Evolutionary conservation across 305 asterid species (phyloP).

Genomic region (Fraxinus floribunda): DNA sequence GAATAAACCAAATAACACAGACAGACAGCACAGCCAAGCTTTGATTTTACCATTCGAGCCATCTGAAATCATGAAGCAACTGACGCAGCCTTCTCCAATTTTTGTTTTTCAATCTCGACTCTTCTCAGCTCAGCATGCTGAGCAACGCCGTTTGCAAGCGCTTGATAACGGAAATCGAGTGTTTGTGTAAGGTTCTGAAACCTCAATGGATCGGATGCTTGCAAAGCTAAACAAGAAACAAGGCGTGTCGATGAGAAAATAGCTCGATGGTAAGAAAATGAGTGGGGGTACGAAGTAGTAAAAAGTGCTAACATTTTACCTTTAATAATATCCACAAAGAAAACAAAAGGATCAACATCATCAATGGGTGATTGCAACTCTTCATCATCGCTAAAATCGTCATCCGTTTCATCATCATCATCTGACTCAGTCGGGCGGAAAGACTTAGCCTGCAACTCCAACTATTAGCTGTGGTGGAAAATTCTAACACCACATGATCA

Average conservation of each 20-base stretch:
- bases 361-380: constrained; percentile 96
- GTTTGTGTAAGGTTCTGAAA: constrained; percentile 82
- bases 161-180: constrained; percentile 83
- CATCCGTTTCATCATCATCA: constrained; percentile 70
- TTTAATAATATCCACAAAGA: constrained; percentile 84
- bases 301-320: constrained; percentile 40
- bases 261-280: neutral
- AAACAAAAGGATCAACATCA: constrained; percentile 92
- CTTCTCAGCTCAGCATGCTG: constrained; percentile 91
- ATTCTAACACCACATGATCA: neutral
- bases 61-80: constrained; percentile 45
- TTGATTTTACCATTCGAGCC: constrained; percentile 15
- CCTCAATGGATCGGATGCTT: constrained; percentile 80
- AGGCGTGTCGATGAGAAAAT: constrained; percentile 2
- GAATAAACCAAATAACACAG: constrained; percentile 37
- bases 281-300: neutral
- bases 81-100: constrained; percentile 59
- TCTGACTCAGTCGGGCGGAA: constrained; percentile 62
- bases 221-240: constrained; percentile 52
- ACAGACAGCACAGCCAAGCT: constrained; percentile 22
- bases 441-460: constrained; percentile 68
- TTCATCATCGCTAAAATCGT: constrained; percentile 91
- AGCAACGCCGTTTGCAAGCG: constrained; percentile 91
- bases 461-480: constrained; percentile 1
- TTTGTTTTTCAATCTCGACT: constrained; percentile 77